Percentiles rank a stretch among this genome's conserved stretches.
Evolutionary conservation across 768 basidiomycete genomes (phyloP).

Genomic region (Auriculariales sp.): DNA sequence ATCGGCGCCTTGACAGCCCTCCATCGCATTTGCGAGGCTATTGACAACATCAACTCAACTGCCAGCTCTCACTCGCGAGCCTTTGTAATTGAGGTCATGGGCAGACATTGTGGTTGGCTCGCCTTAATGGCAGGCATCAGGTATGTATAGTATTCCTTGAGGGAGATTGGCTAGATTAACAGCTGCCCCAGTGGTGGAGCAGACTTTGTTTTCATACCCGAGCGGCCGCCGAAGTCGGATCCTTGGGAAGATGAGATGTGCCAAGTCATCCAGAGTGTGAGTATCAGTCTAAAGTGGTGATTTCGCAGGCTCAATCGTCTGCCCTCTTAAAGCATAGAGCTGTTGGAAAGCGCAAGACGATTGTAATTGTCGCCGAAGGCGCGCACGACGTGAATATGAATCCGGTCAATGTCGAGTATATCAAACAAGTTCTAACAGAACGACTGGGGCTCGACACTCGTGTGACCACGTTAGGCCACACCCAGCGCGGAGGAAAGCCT

Average conservation of each 20-base stretch:
- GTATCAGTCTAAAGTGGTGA: constrained; percentile 12
- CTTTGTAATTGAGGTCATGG: constrained; percentile 98
- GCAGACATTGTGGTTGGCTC: constrained; percentile 98
- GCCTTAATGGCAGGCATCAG: constrained; percentile 86
- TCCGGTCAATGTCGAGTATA: constrained; percentile 82
- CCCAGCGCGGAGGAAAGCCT: constrained; percentile 87
- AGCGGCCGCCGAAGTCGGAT: constrained; percentile 61
- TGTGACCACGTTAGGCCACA: constrained; percentile 94
- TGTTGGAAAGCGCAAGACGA: constrained; percentile 92
- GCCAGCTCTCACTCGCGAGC: constrained; percentile 92
- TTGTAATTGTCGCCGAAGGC: constrained; percentile 96
- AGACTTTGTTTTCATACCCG: constrained; percentile 96
- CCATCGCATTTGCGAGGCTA: constrained; percentile 92
- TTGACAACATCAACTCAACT: constrained; percentile 97
- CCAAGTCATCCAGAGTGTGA: constrained; percentile 58
- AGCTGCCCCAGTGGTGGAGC: constrained; percentile 55
- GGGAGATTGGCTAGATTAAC: background rate
- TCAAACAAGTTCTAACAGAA: constrained; percentile 80
- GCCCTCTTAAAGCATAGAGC: constrained; percentile 70
- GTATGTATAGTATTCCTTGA: constrained; percentile 23
- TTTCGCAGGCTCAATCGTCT: background rate
- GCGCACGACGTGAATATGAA: constrained; percentile 78
- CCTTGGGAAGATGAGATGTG: constrained; percentile 94
- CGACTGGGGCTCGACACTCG: constrained; percentile 85
- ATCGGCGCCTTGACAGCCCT: constrained; percentile 94